Evolutionary conservation across 2,329 filamentous ascomycete species (phyloP), one percentile per base, ranked within the genome.

Genomic region (Exophiala mesophila): DNA sequence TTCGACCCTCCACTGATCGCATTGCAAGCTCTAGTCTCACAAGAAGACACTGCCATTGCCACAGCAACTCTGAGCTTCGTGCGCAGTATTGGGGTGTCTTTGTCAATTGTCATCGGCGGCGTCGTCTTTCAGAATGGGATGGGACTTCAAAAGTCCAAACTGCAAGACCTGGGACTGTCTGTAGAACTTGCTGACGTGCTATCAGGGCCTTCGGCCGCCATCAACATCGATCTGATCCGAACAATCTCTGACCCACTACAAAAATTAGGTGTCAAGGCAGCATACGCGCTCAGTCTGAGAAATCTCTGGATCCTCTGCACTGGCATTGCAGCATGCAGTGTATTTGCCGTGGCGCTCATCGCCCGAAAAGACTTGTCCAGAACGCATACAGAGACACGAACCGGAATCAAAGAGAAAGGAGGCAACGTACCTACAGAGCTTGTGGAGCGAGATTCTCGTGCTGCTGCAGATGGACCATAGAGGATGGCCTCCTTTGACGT

Each of bases 31-130:
- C 64, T 65, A 12, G 71, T 76, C 9, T 57, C 64, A 1, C 70
- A 71, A 45, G 59, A 61, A 2, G 70, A 78, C 26, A 63, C 59
- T 0, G 78, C 78, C 2, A 73, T 76, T 1, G 80, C 77, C 10
- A 82, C 78, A 0, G 72, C 76, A 0, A 78, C 77, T 2, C 79
- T 79, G 55, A 66, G 68, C 5, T 82, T 82, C 55, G 59, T 78
- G 30, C 73, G 79, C 16, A 74, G 77, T 53, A 63, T 82, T 19
- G 70, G 72, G 3, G 74, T 73, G 0, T 67, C 75, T 30, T 69
- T 80, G 13, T 75, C 75, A 7, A 69, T 81, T 42, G 76, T 81
- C 18, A 61, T 80, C 21, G 77, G 77, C 38, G 74, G 68, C 2
- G 70, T 74, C 35, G 62, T 74, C 40, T 67, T 66, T 44, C 63